Conservation (phyloP, 371 early-diverging fungal species). For the Actinomucor elegans region DNA sequence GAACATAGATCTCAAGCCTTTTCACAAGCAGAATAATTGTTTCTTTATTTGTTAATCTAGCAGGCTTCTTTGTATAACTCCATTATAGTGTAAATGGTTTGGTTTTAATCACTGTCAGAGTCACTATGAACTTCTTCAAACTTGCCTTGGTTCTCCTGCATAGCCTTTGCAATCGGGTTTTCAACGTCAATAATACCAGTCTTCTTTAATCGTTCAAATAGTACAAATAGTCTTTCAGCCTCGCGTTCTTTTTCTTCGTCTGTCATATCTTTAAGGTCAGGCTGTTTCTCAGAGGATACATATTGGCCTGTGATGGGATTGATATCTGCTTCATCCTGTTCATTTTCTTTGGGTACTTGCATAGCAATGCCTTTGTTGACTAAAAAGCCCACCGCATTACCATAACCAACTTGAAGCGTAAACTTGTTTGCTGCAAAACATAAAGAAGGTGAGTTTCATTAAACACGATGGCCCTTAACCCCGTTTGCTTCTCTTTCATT, state of each 20-base stretch:
- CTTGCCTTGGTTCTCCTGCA: conserved; percentile 32
- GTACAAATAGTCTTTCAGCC: conserved; percentile 86
- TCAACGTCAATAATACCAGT: conserved; percentile 84
- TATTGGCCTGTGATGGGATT: conserved; percentile 89
- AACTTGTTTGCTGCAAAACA: conserved; percentile 60
- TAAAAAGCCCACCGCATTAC: conserved; percentile 90
- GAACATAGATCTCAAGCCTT: too few species aligned
- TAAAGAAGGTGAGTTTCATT: too few species aligned
- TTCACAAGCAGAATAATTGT: too few species aligned
- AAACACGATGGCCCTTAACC: too few species aligned
- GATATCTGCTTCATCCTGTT: conserved; percentile 29
- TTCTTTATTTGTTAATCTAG: too few species aligned
- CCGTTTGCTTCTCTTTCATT: background rate
- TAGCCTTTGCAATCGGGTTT: conserved; percentile 64
- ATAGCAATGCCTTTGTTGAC: conserved; percentile 63
- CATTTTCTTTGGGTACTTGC: conserved; percentile 26
- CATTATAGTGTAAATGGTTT: too few species aligned
- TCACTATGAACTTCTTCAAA: conserved; percentile 29
- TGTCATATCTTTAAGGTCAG: conserved; percentile 78
- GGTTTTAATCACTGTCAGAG: conserved; percentile 11
- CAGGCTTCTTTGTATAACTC: too few species aligned
- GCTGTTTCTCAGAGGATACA: conserved; percentile 43
- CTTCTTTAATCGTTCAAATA: conserved; percentile 90
- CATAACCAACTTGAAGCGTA: conserved; percentile 84
- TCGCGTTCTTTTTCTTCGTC: conserved; percentile 96